Conservation (phyloP, 2,329 filamentous ascomycete species). For the Drechslerella dactyloides region DNA sequence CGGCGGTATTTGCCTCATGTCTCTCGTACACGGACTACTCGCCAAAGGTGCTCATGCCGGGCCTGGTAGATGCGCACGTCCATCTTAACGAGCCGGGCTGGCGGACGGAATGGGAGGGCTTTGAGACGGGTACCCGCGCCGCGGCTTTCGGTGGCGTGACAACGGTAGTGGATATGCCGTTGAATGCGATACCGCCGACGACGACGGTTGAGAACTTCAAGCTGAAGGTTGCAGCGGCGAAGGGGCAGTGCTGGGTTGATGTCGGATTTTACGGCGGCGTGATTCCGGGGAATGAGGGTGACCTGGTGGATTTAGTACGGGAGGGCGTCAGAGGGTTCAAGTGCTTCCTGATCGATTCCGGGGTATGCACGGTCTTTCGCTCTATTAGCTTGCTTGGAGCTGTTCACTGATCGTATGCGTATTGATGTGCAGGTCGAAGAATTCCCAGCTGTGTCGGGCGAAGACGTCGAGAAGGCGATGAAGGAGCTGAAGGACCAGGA, state of each 20-base stretch:
- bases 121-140: conserved; percentile 90
- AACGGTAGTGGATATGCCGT: conserved; percentile 95
- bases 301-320: conserved; percentile 80
- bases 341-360: conserved; percentile 94
- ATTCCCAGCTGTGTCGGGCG: conserved; percentile 85
- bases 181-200: conserved; percentile 95
- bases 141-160: conserved; percentile 96
- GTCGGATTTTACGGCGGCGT: conserved; percentile 98
- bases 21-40: conserved; percentile 82
- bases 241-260: conserved; percentile 94
- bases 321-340: conserved; percentile 95
- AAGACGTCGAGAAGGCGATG: conserved; percentile 82
- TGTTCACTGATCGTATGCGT: conserved; percentile 16
- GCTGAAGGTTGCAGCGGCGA: conserved; percentile 82
- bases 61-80: conserved; percentile 94
- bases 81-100: conserved; percentile 92
- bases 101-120: conserved; percentile 97
- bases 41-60: conserved; percentile 82
- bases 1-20: conserved; percentile 73
- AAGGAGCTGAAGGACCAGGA: conserved; percentile 70
- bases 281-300: conserved; percentile 82
- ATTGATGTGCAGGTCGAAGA: conserved; percentile 74
- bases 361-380: conserved; percentile 67
- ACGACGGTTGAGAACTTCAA: conserved; percentile 82
- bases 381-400: conserved; percentile 28